Conservation (phyloP, 1,284 basidiomycete species). For the Moesziomyces globuligerus region DNA sequence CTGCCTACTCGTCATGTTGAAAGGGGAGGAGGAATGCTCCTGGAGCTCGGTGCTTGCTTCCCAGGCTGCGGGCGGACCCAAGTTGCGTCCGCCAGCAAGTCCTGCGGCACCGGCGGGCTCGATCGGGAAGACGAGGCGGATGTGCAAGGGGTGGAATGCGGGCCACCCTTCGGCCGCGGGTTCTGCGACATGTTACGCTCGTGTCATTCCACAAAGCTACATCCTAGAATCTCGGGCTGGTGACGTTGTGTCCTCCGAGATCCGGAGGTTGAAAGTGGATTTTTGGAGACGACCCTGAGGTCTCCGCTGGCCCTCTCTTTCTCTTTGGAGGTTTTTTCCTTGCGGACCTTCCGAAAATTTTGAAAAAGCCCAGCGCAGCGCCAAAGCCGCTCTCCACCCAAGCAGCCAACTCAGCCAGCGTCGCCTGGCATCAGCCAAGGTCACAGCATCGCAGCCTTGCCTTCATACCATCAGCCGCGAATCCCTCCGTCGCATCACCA, state of each 20-base stretch:
- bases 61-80: too few relatives aligned
- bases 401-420: slow-evolving; percentile 6
- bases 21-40: too few relatives aligned
- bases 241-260: background rate
- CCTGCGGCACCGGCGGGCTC: background rate
- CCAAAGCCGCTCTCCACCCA: background rate
- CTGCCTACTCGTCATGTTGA: too few relatives aligned
- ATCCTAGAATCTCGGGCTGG: background rate
- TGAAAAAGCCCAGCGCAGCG: background rate
- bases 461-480: too few relatives aligned
- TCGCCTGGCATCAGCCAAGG: too few relatives aligned
- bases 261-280: slow-evolving; percentile 1
- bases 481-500: background rate
- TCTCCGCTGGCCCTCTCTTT: background rate
- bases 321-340: slow-evolving; percentile 5
- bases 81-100: slow-evolving; percentile 2
- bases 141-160: background rate
- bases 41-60: too few relatives aligned
- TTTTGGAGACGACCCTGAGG: background rate
- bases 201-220: background rate
- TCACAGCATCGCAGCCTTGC: too few relatives aligned
- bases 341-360: slow-evolving; percentile 14
- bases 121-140: too few relatives aligned
- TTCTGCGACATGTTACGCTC: too few relatives aligned
- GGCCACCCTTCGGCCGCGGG: background rate